Percentiles rank a stretch among this genome's conserved stretches.
Evolutionary conservation across 805 yeast species (phyloP).

Genomic region (Candida sphagnicola): DNA sequence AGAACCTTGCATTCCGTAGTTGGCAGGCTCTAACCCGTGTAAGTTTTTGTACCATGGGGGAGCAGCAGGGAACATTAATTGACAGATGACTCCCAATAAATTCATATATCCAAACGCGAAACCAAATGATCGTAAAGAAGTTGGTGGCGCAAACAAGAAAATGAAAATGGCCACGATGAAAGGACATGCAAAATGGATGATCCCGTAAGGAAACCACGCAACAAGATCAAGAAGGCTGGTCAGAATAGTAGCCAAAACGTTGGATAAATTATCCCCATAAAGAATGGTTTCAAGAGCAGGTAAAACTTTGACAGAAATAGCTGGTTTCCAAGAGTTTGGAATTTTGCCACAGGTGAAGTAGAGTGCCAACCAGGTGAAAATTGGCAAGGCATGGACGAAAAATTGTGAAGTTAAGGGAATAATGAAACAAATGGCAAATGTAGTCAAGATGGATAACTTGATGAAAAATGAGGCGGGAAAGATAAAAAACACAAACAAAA

Average conservation of each 20-base stretch:
- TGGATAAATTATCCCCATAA: conserved; percentile 86
- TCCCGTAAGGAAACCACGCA: conserved; percentile 95
- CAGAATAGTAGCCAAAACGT: conserved; percentile 72
- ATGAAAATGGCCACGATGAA: conserved; percentile 75
- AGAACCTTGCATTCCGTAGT: conserved; percentile 86
- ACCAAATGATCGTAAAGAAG: conserved; percentile 74
- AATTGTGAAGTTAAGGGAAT: conserved; percentile 82
- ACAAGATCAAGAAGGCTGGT: conserved; percentile 66
- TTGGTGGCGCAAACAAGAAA: conserved; percentile 90
- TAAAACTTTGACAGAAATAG: conserved; percentile 81
- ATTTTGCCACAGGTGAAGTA: conserved; percentile 75
- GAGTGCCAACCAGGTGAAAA: conserved; percentile 79
- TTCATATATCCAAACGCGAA: conserved; percentile 96
- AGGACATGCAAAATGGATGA: conserved; percentile 87
- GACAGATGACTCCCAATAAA: conserved; percentile 76
- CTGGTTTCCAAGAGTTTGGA: conserved; percentile 73
- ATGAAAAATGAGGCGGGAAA: conserved; percentile 51
- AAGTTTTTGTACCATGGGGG: conserved; percentile 94
- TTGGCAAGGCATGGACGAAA: conserved; percentile 77
- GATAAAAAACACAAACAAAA: conserved; percentile 54
- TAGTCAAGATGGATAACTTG: conserved; percentile 36
- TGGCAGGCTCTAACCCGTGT: conserved; percentile 85
- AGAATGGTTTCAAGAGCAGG: conserved; percentile 91
- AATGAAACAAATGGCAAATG: conserved; percentile 44
- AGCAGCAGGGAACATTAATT: conserved; percentile 85